Evolutionary conservation across 1,139 yeast genomes (phyloP).

Genomic region (Hyphopichia buzzinii): DNA sequence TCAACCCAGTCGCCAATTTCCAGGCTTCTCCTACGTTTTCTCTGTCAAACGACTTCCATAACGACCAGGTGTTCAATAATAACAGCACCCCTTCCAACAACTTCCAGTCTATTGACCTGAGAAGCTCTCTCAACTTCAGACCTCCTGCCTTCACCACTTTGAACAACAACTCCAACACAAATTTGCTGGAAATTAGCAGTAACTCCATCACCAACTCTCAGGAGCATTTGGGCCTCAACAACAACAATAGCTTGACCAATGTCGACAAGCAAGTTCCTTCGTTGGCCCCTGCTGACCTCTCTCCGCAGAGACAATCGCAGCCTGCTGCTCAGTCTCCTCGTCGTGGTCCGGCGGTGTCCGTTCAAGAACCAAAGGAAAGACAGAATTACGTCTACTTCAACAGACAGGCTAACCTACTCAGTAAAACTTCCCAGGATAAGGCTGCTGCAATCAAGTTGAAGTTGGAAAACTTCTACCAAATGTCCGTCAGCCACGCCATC

Average conservation of each 20-base stretch:
- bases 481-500: conserved; percentile 75
- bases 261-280: conserved; percentile 8
- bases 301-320: conserved; percentile 10
- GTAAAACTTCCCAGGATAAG: conserved; percentile 65
- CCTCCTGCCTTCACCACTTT: conserved; percentile 49
- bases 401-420: conserved; percentile 78
- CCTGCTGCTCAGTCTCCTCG: conserved; percentile 8
- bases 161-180: conserved; percentile 40
- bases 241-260: conserved; percentile 4
- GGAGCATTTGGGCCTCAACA: conserved; percentile 2
- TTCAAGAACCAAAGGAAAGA: conserved; percentile 2
- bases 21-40: conserved; percentile 28
- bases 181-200: conserved; percentile 35
- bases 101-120: conserved; percentile 40
- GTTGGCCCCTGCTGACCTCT: conserved; percentile 6
- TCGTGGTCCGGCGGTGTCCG: conserved; percentile 10
- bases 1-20: conserved; percentile 6
- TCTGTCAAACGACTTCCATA: conserved; percentile 8
- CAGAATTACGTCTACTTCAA: conserved; percentile 68
- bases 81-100: conserved; percentile 14
- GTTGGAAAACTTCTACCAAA: conserved; percentile 71
- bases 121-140: conserved; percentile 32
- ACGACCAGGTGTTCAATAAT: conserved; percentile 5
- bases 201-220: conserved; percentile 22
- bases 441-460: conserved; percentile 72